These are phyloP conservation scores for Lophiostoma macrostomum DNA, from an alignment of 495 filamentous ascomycete genomes.

Conservation along the genomic window DNA sequence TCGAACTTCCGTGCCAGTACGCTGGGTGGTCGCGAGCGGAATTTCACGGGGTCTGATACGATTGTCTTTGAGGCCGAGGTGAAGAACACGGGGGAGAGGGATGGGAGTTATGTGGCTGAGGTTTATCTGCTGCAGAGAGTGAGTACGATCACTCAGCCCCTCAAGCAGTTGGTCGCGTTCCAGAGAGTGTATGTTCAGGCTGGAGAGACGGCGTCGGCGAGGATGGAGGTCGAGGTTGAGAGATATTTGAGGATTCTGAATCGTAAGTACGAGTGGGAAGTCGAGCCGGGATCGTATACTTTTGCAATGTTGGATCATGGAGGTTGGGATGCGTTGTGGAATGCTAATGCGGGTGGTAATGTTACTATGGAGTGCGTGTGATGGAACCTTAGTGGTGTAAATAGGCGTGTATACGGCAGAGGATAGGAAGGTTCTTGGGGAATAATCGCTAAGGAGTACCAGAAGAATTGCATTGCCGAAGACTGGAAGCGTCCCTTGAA, in stretches of 20 bases:
- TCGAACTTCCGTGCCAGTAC: conserved; percentile 4
- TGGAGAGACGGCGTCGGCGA: conserved; percentile 4
- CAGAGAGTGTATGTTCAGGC: conserved; percentile 2
- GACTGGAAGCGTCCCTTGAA: no score
- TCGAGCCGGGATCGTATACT: conserved; percentile 3
- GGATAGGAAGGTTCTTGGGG: no score
- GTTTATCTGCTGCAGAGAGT: conserved; percentile 7
- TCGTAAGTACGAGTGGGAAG: conserved; percentile 2
- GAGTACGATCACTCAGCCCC: neutral
- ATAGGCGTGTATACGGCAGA: no score
- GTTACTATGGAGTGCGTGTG: conserved; percentile 2
- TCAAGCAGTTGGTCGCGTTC: conserved; percentile 7
- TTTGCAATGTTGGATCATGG: conserved; percentile 15
- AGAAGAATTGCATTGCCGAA: no score
- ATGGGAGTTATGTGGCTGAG: conserved; percentile 1
- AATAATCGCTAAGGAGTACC: no score
- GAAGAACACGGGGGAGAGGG: neutral
- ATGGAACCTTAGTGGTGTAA: no score
- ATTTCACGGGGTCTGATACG: conserved; percentile 9
- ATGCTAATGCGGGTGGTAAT: conserved; percentile 1
- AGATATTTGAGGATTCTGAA: conserved; percentile 11
- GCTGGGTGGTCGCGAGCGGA: neutral
- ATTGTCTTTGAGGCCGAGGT: conserved; percentile 15
- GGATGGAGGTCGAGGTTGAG: conserved; percentile 9
- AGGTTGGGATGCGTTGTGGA: conserved; percentile 8